Conservation (phyloP, 2,329 filamentous ascomycete genomes). For the Tolypocladium tropicale region DNA sequence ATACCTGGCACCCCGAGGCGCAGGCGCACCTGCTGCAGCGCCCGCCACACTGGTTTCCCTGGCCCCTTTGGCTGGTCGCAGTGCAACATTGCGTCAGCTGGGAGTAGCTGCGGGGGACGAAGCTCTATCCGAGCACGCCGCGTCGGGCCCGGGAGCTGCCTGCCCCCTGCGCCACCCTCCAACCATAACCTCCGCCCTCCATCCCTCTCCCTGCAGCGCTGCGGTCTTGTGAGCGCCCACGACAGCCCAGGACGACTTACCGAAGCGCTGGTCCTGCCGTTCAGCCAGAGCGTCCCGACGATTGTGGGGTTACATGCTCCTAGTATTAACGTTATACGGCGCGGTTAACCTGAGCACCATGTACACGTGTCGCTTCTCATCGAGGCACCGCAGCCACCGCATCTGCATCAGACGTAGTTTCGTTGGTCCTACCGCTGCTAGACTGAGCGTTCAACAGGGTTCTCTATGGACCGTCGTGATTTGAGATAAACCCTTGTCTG, state of each 20-base stretch:
- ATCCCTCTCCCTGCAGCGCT: neutral
- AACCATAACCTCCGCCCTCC: too few relatives aligned
- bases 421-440: neutral
- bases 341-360: neutral
- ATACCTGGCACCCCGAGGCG: neutral
- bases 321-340: too few relatives aligned
- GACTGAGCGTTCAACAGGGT: neutral
- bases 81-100: neutral
- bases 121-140: neutral
- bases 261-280: neutral
- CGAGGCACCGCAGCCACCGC: neutral
- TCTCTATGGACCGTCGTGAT: neutral
- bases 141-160: neutral
- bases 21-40: neutral
- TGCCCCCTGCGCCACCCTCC: neutral
- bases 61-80: neutral
- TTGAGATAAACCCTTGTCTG: neutral
- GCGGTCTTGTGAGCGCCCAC: neutral
- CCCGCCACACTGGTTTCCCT: neutral
- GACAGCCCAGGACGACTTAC: neutral
- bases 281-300: neutral
- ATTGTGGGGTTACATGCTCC: neutral
- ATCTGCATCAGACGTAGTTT: neutral
- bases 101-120: neutral
- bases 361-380: neutral